Evolutionary conservation across 768 basidiomycete genomes (phyloP).

Genomic region (Mycena leptocephala): DNA sequence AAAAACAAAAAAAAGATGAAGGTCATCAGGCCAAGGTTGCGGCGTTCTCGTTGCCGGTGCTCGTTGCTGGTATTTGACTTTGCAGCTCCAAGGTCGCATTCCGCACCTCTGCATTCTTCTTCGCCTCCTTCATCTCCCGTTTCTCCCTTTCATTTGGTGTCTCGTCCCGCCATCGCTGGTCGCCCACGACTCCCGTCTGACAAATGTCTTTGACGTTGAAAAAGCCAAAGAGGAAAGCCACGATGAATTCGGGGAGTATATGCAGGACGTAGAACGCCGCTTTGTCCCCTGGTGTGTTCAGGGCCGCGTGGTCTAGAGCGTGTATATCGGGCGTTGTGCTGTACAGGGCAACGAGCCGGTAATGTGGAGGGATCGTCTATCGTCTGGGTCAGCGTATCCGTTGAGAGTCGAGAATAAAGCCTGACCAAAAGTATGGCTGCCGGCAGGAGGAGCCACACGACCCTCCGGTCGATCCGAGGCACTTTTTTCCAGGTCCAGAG

Average conservation of each 20-base stretch:
- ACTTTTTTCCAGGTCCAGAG: constrained; percentile 41
- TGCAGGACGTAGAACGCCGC: constrained; percentile 51
- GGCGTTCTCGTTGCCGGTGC: background rate
- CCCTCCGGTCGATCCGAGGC: constrained; percentile 40
- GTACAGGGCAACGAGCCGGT: constrained; percentile 51
- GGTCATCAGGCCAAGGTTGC: background rate
- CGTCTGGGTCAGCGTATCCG: background rate
- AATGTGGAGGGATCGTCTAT: constrained; percentile 46
- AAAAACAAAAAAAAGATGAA: background rate
- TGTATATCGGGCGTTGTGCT: constrained; percentile 43
- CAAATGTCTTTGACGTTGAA: constrained; percentile 48
- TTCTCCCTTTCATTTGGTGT: constrained; percentile 40
- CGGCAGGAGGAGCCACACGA: constrained; percentile 35
- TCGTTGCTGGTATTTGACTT: background rate
- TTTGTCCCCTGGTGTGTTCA: constrained; percentile 46
- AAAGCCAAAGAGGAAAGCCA: constrained; percentile 36
- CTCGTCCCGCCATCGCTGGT: constrained; percentile 41
- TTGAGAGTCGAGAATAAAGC: background rate
- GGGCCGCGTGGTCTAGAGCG: constrained; percentile 43
- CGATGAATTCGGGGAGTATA: constrained; percentile 52
- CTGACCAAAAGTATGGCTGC: constrained; percentile 43
- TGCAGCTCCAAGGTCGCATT: background rate
- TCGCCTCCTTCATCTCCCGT: constrained; percentile 32
- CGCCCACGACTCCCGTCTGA: constrained; percentile 45
- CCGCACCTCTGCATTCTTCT: constrained; percentile 1